Base-by-base conservation (phyloP, 2,329 filamentous ascomycete species). In the Aureobasidium sp. region DNA sequence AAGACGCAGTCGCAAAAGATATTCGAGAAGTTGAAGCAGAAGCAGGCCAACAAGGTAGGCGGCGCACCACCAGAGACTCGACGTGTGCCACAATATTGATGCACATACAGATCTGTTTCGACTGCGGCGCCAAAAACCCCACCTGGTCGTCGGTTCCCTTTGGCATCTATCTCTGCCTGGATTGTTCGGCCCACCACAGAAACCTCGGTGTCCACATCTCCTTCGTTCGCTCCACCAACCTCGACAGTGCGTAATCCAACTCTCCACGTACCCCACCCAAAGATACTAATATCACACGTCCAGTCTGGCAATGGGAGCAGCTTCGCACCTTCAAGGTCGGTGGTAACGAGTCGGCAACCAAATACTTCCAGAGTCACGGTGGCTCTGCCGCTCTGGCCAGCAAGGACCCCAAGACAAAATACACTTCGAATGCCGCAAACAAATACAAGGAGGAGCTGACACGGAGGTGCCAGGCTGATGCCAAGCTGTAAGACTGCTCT, bases 391-490 rank as follows among this genome's bases (percentile, higher is more conserved):
- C 93, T 61, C 84, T 99, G 64, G 91, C 91, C 68, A 97, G 91
- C 84, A 97, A 97, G 77, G 94, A 99, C 72, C 83, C 88, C 52
- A 97, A 97, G 79, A 91, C 90, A 62, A 99, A 99, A 80, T 99
- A 99, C 76, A 91, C 90, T 59, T 97, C 90, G 66, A 89, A 85
- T 70, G 89, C 89, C n/a, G 94, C 94, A 27, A 89, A 86, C 68
- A 97, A 97, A 77, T 99, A 99, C 78, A 99, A 99, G 81, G 93
- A 97, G 61, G 93, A 97, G 75, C 81, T 99, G 63, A 93, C 93
- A 79, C 85, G 87, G 74, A 84, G 93, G 67, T 91, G 91, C 57
- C 88, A 87, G 47, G 82, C 86, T 68, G 94, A 99, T 75, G 88
- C 89, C 62, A 85, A 87, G 73, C 88, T 94, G 90, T 97, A 81